Evolutionary conservation across 1,139 yeast species (phyloP), one percentile per base, ranked within the genome.

Genomic region (Suhomyces anneliseae): DNA sequence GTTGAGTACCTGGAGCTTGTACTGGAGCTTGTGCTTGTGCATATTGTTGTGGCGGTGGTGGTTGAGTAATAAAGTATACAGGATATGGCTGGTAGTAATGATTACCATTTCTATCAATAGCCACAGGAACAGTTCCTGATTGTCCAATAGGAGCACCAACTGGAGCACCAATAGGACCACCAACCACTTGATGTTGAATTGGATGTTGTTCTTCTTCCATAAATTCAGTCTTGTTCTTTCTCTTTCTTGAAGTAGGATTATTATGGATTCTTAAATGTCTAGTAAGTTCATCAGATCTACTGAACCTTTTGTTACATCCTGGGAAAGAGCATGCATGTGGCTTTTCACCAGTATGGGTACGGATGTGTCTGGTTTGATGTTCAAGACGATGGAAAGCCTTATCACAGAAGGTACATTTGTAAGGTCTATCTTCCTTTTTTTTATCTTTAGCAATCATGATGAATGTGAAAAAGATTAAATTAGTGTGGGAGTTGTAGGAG

Each of bases 341-440:
- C 63, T 90, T 88, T 62, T 90, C 97, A 34, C 98, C 98, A 0
- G 98, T 92, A 63, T 92, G 98, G 7, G 97, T 92, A 52, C 97
- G 74, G 45, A 92, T 87, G 63, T 92, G 98, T 58, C 98, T 81
- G 14, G 97, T 90, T 64, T 90, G 96, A 66, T 92, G 98, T 65
- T 92, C 98, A 42, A 90, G 71, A 43, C 98, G 76, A 62, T 90
- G 96, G 64, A 92, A 92, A 1, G 96, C 96, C 70, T 92, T 89
- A 47, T 85, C 87, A 68, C 98, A 92, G 62, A 87, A 79, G 14
- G 96, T 92, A 60, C 98, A 92, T 64, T 89, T 87, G 73, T 88
- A 90, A 5, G 97, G 97, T 55, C 95, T 44, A 47, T 54, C 53
- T 48, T 49, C 64, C 44, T 52, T 57, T 42, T 48, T 58, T 52